Conservation (phyloP, 2,329 filamentous ascomycete genomes). For the Hymenoscyphus fructigenus region DNA sequence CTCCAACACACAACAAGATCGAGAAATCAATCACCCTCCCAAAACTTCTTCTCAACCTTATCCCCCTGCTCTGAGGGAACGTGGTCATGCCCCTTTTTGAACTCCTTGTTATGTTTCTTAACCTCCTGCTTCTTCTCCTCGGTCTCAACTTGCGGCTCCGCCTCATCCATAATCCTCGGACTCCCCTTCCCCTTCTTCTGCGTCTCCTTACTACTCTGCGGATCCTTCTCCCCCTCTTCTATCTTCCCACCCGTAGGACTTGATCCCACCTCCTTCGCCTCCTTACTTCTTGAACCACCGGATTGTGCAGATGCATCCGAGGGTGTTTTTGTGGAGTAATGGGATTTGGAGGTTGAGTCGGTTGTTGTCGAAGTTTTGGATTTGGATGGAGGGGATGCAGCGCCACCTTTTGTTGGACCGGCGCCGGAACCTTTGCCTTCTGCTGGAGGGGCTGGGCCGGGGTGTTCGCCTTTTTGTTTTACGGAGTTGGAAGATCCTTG, state of each 20-base stretch:
- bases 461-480: conserved; percentile 43
- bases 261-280: conserved; percentile 41
- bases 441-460: conserved; percentile 42
- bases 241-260: conserved; percentile 32
- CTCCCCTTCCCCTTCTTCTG: conserved; percentile 27
- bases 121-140: conserved; percentile 56
- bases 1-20: too few species aligned
- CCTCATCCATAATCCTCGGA: conserved; percentile 21
- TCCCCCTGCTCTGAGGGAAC: too few species aligned
- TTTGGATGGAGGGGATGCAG: conserved; percentile 14
- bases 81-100: conserved; percentile 45
- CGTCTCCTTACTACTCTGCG: conserved; percentile 16
- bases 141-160: conserved; percentile 24
- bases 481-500: conserved; percentile 37
- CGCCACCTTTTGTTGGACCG: conserved; percentile 38
- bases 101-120: conserved; percentile 57
- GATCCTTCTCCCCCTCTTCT: conserved; percentile 22
- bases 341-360: conserved; percentile 4
- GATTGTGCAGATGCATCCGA: conserved; percentile 40
- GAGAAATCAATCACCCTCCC: conserved; percentile 39
- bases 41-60: conserved; percentile 57
- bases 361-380: conserved; percentile 20
- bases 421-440: conserved; percentile 42
- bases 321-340: conserved; percentile 20
- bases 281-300: conserved; percentile 42